Evolutionary conservation across 1,139 yeast genomes (phyloP), one percentile per base, ranked within the genome.

Genomic region (Candida sp.): DNA sequence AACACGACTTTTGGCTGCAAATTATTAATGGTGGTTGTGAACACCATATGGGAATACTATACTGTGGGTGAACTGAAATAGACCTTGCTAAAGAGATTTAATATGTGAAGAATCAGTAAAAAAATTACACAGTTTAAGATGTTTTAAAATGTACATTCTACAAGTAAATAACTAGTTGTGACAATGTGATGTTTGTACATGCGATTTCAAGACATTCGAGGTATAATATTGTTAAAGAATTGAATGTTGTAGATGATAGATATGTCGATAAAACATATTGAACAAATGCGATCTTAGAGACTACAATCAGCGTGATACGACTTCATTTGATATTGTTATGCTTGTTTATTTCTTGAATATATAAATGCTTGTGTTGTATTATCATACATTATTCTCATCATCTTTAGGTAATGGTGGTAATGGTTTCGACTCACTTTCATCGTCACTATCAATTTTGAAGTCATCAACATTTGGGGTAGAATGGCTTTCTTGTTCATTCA

Each of bases 381-480:
- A 25, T 30, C 19, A 30, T 12, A 30, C 33, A 12, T 30, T 30
- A 30, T 30, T 30, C 33, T 30, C 33, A 12, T 30, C 33, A 12
- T 34, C 36, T 19, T 21, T 5, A n/a, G 33, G 33, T 19, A 30
- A 5, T 21, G 44, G 36, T n/a, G 41, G 41, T 29, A 22, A 35
- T n/a, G 40, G 36, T 21, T 22, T 25, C 12, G 39, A 29, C 5
- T 42, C 49, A 12, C 50, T 56, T 45, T 77, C 81, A 25, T 75
- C 81, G 42, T 76, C 81, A 49, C 78, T 73, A 32, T 64, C 76
- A 44, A 77, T 70, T 30, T 73, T 62, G 46, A 53, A 66, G 30
- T 61, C 60, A 35, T 59, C 65, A 6, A 49, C 48, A 23, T 47
- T 49, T 4, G 42, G 45, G 27, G 49, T 45, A 6, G 52, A 45